These are phyloP conservation scores for Apiotrichum akiyoshidainum DNA, from an alignment of 1,284 basidiomycete species.

Conservation along the genomic window DNA sequence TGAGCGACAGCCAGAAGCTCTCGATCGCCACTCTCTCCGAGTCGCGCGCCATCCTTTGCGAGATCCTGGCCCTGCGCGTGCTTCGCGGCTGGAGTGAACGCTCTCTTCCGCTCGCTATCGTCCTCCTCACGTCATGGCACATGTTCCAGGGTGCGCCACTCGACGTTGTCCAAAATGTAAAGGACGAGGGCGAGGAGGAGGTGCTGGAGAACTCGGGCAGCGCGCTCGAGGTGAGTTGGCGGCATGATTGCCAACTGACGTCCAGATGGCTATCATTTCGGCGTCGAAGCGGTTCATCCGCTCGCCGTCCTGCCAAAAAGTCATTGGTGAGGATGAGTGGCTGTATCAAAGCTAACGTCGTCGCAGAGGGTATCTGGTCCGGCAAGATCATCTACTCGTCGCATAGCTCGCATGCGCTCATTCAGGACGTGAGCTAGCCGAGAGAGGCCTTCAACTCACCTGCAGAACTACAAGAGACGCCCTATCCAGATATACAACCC, in stretches of 20 bases:
- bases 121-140: slow-evolving; percentile 80
- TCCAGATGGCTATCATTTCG: slow-evolving; percentile 72
- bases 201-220: slow-evolving; percentile 77
- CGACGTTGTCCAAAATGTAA: slow-evolving; percentile 60
- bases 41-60: slow-evolving; percentile 76
- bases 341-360: slow-evolving; percentile 5
- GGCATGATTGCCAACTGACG: neutral
- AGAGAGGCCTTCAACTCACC: neutral
- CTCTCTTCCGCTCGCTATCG: slow-evolving; percentile 70
- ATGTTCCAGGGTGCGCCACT: slow-evolving; percentile 78
- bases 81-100: slow-evolving; percentile 73
- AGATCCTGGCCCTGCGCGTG: slow-evolving; percentile 78
- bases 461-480: slow-evolving; percentile 83
- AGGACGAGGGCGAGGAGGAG: slow-evolving; percentile 63
- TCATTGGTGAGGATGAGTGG: slow-evolving; percentile 58
- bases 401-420: slow-evolving; percentile 75
- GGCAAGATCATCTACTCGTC: slow-evolving; percentile 88
- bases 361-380: slow-evolving; percentile 53
- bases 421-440: slow-evolving; percentile 66
- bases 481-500: slow-evolving; percentile 94
- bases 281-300: slow-evolving; percentile 83
- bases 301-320: slow-evolving; percentile 76
- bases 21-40: slow-evolving; percentile 61
- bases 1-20: slow-evolving; percentile 62
- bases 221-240: slow-evolving; percentile 63